Conservation (phyloP, 352 stramenopile genomes). For the Phytophthora chlamydospora region DNA sequence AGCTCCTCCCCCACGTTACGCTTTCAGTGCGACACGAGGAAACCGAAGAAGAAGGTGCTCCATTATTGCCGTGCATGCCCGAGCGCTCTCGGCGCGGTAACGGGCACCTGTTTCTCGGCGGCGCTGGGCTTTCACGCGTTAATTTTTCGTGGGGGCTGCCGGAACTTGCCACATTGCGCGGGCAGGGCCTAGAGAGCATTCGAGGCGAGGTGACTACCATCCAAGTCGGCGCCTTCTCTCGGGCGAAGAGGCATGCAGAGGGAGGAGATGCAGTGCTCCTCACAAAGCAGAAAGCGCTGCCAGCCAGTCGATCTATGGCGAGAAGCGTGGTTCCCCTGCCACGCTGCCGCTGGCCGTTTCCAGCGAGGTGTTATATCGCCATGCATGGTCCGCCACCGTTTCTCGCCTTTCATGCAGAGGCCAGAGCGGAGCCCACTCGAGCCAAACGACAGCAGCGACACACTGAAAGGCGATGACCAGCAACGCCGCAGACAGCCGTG, state of each 20-base stretch:
- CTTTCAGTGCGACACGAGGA: constrained; percentile 25
- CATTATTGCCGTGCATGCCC: not conserved
- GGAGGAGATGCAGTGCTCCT: constrained; percentile 8
- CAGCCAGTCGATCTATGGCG: not conserved
- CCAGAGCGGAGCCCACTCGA: not conserved
- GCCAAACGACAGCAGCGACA: not conserved
- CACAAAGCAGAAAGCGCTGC: constrained; percentile 10
- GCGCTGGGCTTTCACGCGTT: too few relatives aligned
- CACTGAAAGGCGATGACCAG: constrained; percentile 2
- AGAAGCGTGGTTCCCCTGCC: constrained; percentile 4
- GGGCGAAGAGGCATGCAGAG: constrained; percentile 10
- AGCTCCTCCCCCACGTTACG: constrained; percentile 18
- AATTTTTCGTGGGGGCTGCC: too few relatives aligned
- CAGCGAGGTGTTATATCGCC: not conserved
- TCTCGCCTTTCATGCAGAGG: constrained; percentile 20
- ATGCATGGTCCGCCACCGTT: constrained; percentile 6
- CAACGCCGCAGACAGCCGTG: not conserved
- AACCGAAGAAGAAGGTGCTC: constrained; percentile 6
- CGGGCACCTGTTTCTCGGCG: not conserved
- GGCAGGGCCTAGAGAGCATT: too few relatives aligned
- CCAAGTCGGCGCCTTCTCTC: not conserved
- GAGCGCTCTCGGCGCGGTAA: not conserved
- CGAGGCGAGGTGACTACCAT: not conserved
- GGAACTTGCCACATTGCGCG: not conserved
- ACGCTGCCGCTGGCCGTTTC: constrained; percentile 2